Conservation (phyloP, 2,329 filamentous ascomycete species). For the Didymellaceae sp. region DNA sequence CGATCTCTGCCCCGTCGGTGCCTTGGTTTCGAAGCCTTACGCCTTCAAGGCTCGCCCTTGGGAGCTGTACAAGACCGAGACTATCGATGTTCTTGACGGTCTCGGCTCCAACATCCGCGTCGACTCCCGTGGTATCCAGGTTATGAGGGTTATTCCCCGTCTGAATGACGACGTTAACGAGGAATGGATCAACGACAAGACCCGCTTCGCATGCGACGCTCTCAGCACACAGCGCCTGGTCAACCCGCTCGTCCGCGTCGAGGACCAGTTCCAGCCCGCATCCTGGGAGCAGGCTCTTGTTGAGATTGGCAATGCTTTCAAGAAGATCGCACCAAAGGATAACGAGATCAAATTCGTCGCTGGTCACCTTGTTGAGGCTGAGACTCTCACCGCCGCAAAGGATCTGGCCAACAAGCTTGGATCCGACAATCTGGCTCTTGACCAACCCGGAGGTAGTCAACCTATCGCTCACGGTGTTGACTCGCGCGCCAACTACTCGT, state of each 20-base stretch:
- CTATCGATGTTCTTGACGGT: constrained; percentile 90
- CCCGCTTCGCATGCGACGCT: constrained; percentile 93
- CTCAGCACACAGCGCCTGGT: constrained; percentile 95
- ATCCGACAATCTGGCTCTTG: constrained; percentile 92
- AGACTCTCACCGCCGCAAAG: constrained; percentile 95
- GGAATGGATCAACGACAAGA: constrained; percentile 99
- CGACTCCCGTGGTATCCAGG: constrained; percentile 90
- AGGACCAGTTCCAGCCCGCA: constrained; percentile 89
- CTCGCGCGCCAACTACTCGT: constrained; percentile 90
- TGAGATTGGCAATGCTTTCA: constrained; percentile 82
- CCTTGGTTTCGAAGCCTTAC: constrained; percentile 95
- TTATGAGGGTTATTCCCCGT: constrained; percentile 91
- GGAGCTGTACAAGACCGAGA: constrained; percentile 96
- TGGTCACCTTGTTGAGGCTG: constrained; percentile 88
- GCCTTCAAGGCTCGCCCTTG: constrained; percentile 96
- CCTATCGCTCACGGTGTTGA: constrained; percentile 93
- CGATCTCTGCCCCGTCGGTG: constrained; percentile 96
- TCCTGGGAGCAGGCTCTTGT: constrained; percentile 95
- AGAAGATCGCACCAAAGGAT: constrained; percentile 78
- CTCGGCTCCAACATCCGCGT: constrained; percentile 94
- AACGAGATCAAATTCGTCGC: constrained; percentile 97
- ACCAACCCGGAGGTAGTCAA: constrained; percentile 81
- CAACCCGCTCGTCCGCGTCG: constrained; percentile 84
- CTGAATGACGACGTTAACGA: constrained; percentile 98
- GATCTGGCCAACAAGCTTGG: constrained; percentile 95